A percentile compares a stretch with the other conserved stretches of the same genome.
These are phyloP conservation scores for Nicotiana attenuata DNA, from an alignment of 257 asterid species.

Conservation along the genomic window DNA sequence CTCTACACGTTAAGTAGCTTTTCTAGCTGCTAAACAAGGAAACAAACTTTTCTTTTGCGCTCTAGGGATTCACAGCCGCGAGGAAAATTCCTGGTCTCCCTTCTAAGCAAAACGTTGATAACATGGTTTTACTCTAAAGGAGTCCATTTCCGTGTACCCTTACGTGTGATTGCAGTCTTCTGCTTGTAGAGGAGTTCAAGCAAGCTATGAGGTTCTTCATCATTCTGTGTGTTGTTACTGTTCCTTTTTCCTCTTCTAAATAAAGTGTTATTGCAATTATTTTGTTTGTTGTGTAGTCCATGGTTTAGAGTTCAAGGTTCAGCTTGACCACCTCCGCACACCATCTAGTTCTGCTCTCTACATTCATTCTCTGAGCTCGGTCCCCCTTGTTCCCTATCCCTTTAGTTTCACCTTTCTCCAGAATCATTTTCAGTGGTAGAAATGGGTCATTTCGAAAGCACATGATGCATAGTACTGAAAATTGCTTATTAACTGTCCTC, in stretches of 20 bases:
- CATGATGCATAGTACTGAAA: constrained; percentile 3
- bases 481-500: neutral
- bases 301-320: neutral
- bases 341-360: neutral
- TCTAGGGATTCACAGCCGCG: neutral
- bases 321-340: neutral
- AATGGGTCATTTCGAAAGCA: neutral
- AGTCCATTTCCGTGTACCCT: neutral
- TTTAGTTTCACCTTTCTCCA: neutral
- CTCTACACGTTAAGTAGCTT: neutral
- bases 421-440: neutral
- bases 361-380: neutral
- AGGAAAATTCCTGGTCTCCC: neutral
- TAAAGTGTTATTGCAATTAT: neutral
- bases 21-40: neutral
- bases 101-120: neutral
- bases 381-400: neutral
- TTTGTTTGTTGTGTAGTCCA: neutral
- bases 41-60: neutral
- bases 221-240: neutral
- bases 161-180: neutral
- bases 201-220: neutral
- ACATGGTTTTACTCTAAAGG: neutral
- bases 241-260: neutral
- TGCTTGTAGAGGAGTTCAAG: neutral